Percentiles rank a stretch among this genome's conserved stretches.
These are phyloP conservation scores for Lentinula edodes DNA, from an alignment of 768 basidiomycete species.

Conservation along the genomic window DNA sequence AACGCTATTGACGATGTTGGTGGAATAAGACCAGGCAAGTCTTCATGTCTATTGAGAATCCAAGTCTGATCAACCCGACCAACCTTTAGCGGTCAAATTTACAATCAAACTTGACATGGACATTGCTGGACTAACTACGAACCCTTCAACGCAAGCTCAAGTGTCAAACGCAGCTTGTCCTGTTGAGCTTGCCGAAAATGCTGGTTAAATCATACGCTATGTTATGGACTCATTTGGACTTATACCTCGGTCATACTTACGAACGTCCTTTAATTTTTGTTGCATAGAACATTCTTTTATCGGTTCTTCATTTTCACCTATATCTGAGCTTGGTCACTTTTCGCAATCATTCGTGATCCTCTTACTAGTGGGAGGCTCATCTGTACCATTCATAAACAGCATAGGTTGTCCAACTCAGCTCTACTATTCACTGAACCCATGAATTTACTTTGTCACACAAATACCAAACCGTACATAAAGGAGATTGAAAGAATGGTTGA, in stretches of 20 bases:
- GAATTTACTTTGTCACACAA: neutral
- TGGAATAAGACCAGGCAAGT: conserved; percentile 59
- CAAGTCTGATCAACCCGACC: conserved; percentile 7
- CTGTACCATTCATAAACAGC: neutral
- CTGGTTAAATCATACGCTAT: conserved; percentile 28
- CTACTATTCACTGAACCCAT: neutral
- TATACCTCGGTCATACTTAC: neutral
- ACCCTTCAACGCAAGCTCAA: conserved; percentile 46
- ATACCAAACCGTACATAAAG: neutral
- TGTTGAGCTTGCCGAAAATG: conserved; percentile 52
- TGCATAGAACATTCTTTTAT: neutral
- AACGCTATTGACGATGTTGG: conserved; percentile 43
- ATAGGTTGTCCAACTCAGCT: neutral
- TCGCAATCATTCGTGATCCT: neutral
- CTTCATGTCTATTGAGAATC: neutral
- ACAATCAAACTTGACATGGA: conserved; percentile 59
- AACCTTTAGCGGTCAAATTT: conserved; percentile 48
- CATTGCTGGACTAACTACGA: conserved; percentile 63
- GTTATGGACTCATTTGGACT: conserved; percentile 2
- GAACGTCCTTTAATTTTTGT: neutral
- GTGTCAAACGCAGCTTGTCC: conserved; percentile 64
- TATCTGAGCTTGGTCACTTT: neutral
- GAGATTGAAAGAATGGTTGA: too few species aligned
- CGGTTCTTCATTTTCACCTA: neutral
- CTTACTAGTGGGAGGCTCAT: neutral